Conservation (phyloP, 2,329 filamentous ascomycete genomes). For the Pseudocercospora eumusae region DNA sequence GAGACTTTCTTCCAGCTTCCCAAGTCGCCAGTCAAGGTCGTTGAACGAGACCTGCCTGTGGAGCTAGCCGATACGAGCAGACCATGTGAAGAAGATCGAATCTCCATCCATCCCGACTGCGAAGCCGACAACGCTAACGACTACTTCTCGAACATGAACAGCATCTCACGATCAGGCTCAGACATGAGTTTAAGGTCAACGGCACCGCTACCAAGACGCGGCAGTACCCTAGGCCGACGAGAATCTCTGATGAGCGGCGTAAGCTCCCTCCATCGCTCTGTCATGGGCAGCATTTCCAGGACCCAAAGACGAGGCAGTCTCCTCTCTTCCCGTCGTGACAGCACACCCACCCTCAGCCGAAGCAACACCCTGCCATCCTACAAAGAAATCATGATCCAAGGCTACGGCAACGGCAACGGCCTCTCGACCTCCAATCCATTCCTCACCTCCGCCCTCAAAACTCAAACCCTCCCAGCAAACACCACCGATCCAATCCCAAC, state of each 20-base stretch:
- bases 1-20: conserved; percentile 2
- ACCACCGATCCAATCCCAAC: conserved; percentile 16
- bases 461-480: neutral
- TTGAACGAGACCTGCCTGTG: conserved; percentile 5
- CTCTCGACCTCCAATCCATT: conserved; percentile 5
- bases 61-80: conserved; percentile 18
- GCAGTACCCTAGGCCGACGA: conserved; percentile 35
- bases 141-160: conserved; percentile 35
- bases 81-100: conserved; percentile 27
- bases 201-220: conserved; percentile 23
- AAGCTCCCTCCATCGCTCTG: conserved; percentile 35
- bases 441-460: neutral
- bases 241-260: conserved; percentile 43
- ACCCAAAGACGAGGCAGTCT: conserved; percentile 25
- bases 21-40: conserved; percentile 8
- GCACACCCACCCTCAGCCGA: conserved; percentile 11
- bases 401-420: conserved; percentile 40
- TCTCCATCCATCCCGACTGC: conserved; percentile 50
- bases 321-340: neutral
- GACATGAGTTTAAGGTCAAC: conserved; percentile 26
- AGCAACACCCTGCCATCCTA: conserved; percentile 38
- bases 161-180: conserved; percentile 27
- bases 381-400: conserved; percentile 44
- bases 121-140: conserved; percentile 45
- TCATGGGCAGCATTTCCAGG: conserved; percentile 34